Conservation (phyloP, 371 early-diverging fungal genomes). For the Zancudomyces culisetae region DNA sequence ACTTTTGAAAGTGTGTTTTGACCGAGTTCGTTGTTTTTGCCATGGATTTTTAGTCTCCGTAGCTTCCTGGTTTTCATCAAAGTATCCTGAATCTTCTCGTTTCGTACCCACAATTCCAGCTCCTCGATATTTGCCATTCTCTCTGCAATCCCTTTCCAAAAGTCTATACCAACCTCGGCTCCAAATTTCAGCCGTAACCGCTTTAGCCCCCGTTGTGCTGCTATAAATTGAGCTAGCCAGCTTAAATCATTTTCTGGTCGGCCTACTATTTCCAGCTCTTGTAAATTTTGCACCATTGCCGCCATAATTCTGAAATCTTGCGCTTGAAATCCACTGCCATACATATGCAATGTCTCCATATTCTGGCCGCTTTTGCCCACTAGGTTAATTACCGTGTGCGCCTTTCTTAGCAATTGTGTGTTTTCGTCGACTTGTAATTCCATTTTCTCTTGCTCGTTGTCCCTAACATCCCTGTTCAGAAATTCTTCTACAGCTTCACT, state of each 20-base stretch:
- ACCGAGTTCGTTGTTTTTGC: not conserved
- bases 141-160: not conserved
- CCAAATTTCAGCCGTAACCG: not conserved
- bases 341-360: not conserved
- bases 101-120: not conserved
- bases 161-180: not conserved
- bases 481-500: not conserved
- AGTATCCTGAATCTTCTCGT: not conserved
- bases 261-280: slow-evolving; percentile 4
- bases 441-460: not conserved
- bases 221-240: not conserved
- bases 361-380: not conserved
- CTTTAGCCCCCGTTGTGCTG: not conserved
- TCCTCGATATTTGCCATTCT: not conserved
- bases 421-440: not conserved
- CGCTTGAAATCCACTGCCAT: not conserved
- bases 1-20: not conserved
- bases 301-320: not conserved
- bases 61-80: not conserved
- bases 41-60: not conserved
- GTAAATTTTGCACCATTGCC: not conserved
- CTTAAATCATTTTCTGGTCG: not conserved
- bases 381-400: not conserved
- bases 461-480: not conserved
- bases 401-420: not conserved